Evolutionary conservation across 2,329 filamentous ascomycete species (phyloP).

Genomic region (Aureobasidium pullulans): DNA sequence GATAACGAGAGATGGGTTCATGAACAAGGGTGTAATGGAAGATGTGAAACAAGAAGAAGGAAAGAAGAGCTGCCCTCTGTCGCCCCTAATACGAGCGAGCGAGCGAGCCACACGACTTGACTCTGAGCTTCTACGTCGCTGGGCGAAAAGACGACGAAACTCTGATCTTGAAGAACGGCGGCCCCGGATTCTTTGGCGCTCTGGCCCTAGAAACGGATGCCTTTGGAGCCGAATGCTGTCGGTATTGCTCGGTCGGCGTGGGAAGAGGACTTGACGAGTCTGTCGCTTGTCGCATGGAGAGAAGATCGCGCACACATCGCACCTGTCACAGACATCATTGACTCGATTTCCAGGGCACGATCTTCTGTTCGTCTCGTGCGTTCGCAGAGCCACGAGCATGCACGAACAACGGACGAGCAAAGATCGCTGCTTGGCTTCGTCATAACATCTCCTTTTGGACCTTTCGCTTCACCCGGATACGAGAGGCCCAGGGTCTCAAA

Average conservation of each 20-base stretch:
- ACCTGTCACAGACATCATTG: background rate
- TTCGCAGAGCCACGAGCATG: slow-evolving; percentile 2
- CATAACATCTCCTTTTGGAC: slow-evolving; percentile 54
- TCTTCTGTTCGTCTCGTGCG: background rate
- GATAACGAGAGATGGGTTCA: background rate
- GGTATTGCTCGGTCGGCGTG: background rate
- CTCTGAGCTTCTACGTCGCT: slow-evolving; percentile 6
- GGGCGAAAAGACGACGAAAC: slow-evolving; percentile 5
- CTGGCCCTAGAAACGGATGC: slow-evolving; percentile 5
- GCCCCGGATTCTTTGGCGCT: slow-evolving; percentile 1
- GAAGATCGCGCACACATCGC: background rate
- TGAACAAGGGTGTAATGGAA: background rate
- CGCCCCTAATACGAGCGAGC: background rate
- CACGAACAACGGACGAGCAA: slow-evolving; percentile 7
- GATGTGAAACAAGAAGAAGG: slow-evolving; percentile 1
- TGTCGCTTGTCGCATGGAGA: background rate
- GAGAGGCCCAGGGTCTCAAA: background rate
- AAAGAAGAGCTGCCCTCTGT: slow-evolving; percentile 7
- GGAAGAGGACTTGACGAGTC: background rate
- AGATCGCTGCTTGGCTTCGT: slow-evolving; percentile 46
- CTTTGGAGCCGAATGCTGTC: background rate
- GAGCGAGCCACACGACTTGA: slow-evolving; percentile 10
- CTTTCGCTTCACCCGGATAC: background rate
- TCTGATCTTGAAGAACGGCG: slow-evolving; percentile 5
- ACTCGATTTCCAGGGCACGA: background rate